These are phyloP conservation scores for Calocybe gangraenosa DNA, from an alignment of 768 basidiomycete species.

Conservation along the genomic window DNA sequence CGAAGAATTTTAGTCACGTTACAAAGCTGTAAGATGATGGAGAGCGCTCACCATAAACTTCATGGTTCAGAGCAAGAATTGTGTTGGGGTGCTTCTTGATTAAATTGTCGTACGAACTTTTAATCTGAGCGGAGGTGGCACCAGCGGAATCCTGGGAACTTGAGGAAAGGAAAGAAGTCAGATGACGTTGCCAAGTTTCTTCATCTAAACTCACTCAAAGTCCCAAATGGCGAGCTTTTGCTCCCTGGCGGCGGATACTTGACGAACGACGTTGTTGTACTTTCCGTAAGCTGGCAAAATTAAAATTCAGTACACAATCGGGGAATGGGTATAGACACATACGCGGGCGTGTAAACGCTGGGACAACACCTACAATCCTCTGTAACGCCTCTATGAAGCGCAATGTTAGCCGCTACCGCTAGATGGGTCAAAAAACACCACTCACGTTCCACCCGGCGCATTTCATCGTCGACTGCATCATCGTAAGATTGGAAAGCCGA, in stretches of 20 bases:
- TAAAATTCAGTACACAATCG: neutral
- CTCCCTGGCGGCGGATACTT: slow-evolving; percentile 26
- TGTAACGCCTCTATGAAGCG: slow-evolving; percentile 31
- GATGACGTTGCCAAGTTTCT: neutral
- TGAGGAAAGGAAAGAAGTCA: neutral
- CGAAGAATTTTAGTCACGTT: neutral
- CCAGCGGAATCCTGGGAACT: slow-evolving; percentile 29
- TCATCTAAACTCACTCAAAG: slow-evolving; percentile 27
- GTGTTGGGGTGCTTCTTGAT: slow-evolving; percentile 20
- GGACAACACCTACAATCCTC: slow-evolving; percentile 38
- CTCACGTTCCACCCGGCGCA: slow-evolving; percentile 41
- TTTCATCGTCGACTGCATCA: slow-evolving; percentile 36
- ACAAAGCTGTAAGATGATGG: neutral
- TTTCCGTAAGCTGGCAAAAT: slow-evolving; percentile 32
- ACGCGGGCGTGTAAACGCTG: slow-evolving; percentile 48
- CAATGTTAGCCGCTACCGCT: neutral
- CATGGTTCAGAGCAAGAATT: slow-evolving; percentile 31
- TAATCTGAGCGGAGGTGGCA: slow-evolving; percentile 18
- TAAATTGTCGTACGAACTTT: slow-evolving; percentile 19
- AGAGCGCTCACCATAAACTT: slow-evolving; percentile 22
- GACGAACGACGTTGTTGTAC: slow-evolving; percentile 32
- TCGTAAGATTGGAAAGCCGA: neutral
- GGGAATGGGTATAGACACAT: slow-evolving; percentile 1
- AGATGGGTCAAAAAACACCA: neutral
- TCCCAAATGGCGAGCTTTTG: slow-evolving; percentile 34